Conservation (phyloP, 2,329 filamentous ascomycete genomes). For the Phyllosticta citribraziliensis region DNA sequence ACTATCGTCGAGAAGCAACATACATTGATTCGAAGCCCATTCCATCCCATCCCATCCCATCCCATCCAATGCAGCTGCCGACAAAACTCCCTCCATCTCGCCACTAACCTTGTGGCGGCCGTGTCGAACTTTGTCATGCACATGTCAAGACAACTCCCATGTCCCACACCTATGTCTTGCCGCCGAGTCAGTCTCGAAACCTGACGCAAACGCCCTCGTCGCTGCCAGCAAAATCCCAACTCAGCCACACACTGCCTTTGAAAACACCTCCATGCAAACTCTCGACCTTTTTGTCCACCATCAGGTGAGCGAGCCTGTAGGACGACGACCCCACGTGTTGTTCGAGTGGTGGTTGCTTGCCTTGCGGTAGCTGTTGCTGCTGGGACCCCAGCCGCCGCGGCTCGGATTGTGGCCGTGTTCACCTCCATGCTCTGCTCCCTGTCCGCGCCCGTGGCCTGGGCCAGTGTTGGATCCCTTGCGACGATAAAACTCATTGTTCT, state of each 20-base stretch:
- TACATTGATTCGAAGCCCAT: background rate
- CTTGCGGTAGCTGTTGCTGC: slow-evolving; percentile 5
- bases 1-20: background rate
- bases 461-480: slow-evolving; percentile 3
- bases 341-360: background rate
- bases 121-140: background rate
- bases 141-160: background rate
- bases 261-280: background rate
- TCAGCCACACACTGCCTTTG: slow-evolving; percentile 1
- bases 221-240: slow-evolving; percentile 6
- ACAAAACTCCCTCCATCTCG: background rate
- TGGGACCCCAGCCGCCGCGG: slow-evolving; percentile 1
- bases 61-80: background rate
- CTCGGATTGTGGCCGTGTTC: background rate
- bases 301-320: slow-evolving; percentile 5
- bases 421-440: background rate
- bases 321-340: slow-evolving; percentile 1
- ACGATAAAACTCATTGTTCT: background rate
- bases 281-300: background rate
- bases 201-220: slow-evolving; percentile 9
- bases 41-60: background rate
- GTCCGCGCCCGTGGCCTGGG: background rate
- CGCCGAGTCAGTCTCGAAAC: slow-evolving; percentile 6
- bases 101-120: background rate
- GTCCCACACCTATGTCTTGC: slow-evolving; percentile 4